These are phyloP conservation scores for Aspergillus awamori DNA, from an alignment of 2,329 filamentous ascomycete species.

Conservation along the genomic window DNA sequence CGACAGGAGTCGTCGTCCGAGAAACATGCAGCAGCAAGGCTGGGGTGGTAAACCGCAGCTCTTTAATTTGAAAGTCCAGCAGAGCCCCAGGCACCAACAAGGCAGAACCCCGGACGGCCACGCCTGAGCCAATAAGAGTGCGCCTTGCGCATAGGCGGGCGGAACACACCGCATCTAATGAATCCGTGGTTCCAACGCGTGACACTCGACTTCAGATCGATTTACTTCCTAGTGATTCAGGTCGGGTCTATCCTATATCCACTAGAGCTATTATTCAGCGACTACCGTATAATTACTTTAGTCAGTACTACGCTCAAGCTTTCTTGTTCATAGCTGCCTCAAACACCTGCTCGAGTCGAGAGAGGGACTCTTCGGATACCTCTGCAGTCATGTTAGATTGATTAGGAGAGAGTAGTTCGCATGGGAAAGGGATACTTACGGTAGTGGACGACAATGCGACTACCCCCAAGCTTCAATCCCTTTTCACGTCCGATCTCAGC, in stretches of 20 bases:
- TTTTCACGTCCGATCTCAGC: constrained; percentile 58
- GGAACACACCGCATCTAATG: constrained; percentile 4
- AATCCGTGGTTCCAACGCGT: background rate
- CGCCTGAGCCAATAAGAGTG: constrained; percentile 18
- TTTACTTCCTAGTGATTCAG: background rate
- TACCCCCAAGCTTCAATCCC: constrained; percentile 60
- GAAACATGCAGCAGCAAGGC: constrained; percentile 34
- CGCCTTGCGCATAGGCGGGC: background rate
- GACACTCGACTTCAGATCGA: no score
- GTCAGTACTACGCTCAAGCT: constrained; percentile 35
- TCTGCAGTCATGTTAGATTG: constrained; percentile 46
- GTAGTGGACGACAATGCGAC: constrained; percentile 69
- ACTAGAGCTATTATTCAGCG: constrained; percentile 20
- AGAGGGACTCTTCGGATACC: constrained; percentile 67
- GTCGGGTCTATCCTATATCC: background rate
- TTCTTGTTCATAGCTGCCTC: constrained; percentile 39
- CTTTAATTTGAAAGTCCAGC: constrained; percentile 24
- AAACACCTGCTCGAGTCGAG: constrained; percentile 61
- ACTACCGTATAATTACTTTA: constrained; percentile 38
- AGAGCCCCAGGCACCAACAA: constrained; percentile 34
- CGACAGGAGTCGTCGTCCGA: constrained; percentile 37
- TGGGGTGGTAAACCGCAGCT: constrained; percentile 24
- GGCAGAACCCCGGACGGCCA: constrained; percentile 27
- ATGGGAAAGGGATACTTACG: constrained; percentile 41
- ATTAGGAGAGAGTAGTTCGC: background rate